Evolutionary conservation across 495 filamentous ascomycete species (phyloP).

Genomic region (Mytilinidion resinicola): DNA sequence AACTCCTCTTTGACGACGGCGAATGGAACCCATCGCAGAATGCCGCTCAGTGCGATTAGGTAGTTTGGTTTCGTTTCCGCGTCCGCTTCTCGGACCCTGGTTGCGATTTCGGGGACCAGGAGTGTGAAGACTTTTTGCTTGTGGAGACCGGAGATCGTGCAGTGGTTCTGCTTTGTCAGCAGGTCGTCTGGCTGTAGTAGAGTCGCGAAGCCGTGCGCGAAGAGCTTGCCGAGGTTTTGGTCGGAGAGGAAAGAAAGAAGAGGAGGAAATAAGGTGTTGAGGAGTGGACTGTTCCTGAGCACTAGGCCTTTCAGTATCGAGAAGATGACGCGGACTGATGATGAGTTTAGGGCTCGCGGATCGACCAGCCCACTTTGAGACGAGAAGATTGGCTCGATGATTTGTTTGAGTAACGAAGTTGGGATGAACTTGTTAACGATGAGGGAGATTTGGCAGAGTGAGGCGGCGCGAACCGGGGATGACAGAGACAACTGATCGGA

Average conservation of each 20-base stretch:
- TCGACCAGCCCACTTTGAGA: conserved; percentile 19
- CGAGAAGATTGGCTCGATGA: conserved; percentile 32
- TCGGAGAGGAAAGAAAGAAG: conserved; percentile 54
- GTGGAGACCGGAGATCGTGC: conserved; percentile 55
- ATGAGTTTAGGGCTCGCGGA: conserved; percentile 33
- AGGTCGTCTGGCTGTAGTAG: conserved; percentile 60
- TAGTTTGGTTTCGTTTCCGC: conserved; percentile 52
- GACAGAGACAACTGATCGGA: conserved; percentile 9
- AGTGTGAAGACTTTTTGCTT: conserved; percentile 62
- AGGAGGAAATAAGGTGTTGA: conserved; percentile 43
- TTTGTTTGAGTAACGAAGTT: conserved; percentile 39
- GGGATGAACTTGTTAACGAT: conserved; percentile 60
- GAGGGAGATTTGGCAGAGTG: conserved; percentile 57
- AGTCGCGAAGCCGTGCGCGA: conserved; percentile 54
- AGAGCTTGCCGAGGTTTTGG: conserved; percentile 37
- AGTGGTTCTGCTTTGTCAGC: conserved; percentile 58
- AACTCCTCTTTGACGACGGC: conserved; percentile 55
- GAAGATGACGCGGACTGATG: conserved; percentile 34
- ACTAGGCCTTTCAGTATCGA: conserved; percentile 38
- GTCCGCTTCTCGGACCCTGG: conserved; percentile 46
- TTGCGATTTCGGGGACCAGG: conserved; percentile 52
- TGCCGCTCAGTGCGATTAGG: conserved; percentile 59
- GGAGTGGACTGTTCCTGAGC: conserved; percentile 33
- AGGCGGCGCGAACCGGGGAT: conserved; percentile 37
- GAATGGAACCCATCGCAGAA: conserved; percentile 56